Percentiles rank a stretch among this genome's conserved stretches.
These are phyloP conservation scores for Phytophthora sp. DNA, from an alignment of 352 stramenopile genomes.

Conservation along the genomic window DNA sequence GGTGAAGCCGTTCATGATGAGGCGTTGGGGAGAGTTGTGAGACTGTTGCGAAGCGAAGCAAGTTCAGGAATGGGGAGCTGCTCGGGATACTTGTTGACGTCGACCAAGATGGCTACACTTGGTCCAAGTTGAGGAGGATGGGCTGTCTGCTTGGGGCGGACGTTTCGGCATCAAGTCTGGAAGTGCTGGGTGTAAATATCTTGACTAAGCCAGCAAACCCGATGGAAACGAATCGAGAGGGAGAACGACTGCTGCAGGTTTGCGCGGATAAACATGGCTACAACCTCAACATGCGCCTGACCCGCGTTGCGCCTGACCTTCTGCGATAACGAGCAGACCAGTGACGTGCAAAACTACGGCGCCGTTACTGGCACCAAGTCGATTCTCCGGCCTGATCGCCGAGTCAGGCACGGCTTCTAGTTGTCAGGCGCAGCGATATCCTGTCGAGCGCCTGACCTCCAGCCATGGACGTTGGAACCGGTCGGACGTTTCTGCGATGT, in stretches of 20 bases:
- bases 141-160: not conserved
- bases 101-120: not conserved
- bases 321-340: not conserved
- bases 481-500: not conserved
- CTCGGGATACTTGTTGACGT: not conserved
- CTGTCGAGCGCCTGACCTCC: not conserved
- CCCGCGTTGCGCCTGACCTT: not conserved
- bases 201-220: not conserved
- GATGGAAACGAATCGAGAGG: not conserved
- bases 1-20: conserved; percentile 12
- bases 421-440: not conserved
- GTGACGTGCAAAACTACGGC: conserved; percentile 11
- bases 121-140: not conserved
- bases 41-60: not conserved
- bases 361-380: not conserved
- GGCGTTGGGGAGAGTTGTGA: not conserved
- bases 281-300: conserved; percentile 6
- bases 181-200: too few species aligned
- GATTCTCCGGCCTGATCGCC: not conserved
- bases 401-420: not conserved
- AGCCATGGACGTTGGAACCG: not conserved
- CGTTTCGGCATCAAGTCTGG: not conserved
- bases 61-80: conserved; percentile 19
- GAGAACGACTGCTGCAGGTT: not conserved
- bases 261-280: conserved; percentile 4